Base-by-base conservation (phyloP, 2,329 filamentous ascomycete species). In the Aspergillus eucalypticola region DNA sequence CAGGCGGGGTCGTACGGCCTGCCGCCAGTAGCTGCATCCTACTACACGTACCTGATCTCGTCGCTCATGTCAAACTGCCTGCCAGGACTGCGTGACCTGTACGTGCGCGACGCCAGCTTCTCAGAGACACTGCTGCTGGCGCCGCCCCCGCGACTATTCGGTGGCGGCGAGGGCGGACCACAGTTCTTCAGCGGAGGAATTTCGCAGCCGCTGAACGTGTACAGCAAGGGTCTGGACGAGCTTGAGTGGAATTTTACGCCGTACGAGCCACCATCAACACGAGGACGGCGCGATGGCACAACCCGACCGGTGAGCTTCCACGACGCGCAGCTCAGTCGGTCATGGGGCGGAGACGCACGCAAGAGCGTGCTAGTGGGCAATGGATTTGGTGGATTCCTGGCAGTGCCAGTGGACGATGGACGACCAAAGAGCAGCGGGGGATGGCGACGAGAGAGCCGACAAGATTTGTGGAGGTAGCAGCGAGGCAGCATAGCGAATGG, bases 11-110 rank as follows among this genome's bases (percentile, higher is more conserved):
- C 87, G 10, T 89, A 86, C 61, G 76, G 79, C 10, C 73, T 84
- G 54, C 80, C 82, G 53, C 76, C 80, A 0, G 80, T 83, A 1
- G 78, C 81, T 6, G 77, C 79, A 23, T 84, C 83, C 17, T 96
- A 96, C 78, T 96, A 97, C 76, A 85, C 86, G 62, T 96, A 96
- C 75, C 85, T 98, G 19, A 88, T 91, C 25, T 85, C 85, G n/a
- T 96, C 91, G 0, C 85, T 98, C 32, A 86, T 95, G 61, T 84
- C 87, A 15, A 89, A 89, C 63, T 85, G 86, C 7, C 83, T 98
- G 7, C 92, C 92, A 1, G 85, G 84, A 38, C 82, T 98, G 8
- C 83, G 83, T 38, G 85, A 88, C 21, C 84, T 98, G 7, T 97
- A 96, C 73, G 94, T 97, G 17, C 89, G 91, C 54, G 92, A 97